These are phyloP conservation scores for Pseudozyma sp. DNA, from an alignment of 1,284 basidiomycete genomes.

Conservation along the genomic window DNA sequence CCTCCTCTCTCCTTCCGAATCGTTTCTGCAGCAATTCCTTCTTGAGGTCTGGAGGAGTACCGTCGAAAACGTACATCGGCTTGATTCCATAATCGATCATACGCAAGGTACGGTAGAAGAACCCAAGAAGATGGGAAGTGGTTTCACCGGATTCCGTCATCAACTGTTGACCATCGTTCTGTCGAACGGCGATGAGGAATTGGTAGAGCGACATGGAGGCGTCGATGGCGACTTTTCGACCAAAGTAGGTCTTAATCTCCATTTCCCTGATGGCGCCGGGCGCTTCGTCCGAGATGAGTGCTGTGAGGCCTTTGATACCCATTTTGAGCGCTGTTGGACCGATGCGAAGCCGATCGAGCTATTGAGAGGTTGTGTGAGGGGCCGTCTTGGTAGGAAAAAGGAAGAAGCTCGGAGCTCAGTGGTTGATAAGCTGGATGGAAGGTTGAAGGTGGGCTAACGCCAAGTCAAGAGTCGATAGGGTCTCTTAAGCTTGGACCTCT, in stretches of 20 bases:
- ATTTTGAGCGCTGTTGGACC: conserved; percentile 6
- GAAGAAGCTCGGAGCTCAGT: no score
- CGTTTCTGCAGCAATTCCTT: conserved; percentile 95
- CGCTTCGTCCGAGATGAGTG: conserved; percentile 84
- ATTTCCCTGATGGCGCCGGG: conserved; percentile 88
- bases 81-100: conserved; percentile 99
- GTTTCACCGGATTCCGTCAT: conserved; percentile 97
- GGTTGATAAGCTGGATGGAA: no score
- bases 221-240: conserved; percentile 97
- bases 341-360: neutral
- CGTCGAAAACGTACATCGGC: conserved; percentile 97
- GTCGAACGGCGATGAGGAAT: conserved; percentile 96
- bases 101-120: conserved; percentile 85
- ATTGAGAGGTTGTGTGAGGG: neutral
- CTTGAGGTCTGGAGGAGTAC: conserved; percentile 96
- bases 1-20: conserved; percentile 88
- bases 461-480: neutral
- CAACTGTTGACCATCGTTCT: conserved; percentile 94
- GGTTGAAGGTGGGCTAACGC: no score
- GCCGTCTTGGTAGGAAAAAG: neutral
- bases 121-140: conserved; percentile 91
- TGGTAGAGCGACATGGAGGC: conserved; percentile 76
- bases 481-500: neutral
- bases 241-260: conserved; percentile 87
- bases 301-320: conserved; percentile 79